Percentiles rank a stretch among this genome's conserved stretches.
Conservation (phyloP, 129 eudicot species). For the Helichrysum umbraculigerum region DNA sequence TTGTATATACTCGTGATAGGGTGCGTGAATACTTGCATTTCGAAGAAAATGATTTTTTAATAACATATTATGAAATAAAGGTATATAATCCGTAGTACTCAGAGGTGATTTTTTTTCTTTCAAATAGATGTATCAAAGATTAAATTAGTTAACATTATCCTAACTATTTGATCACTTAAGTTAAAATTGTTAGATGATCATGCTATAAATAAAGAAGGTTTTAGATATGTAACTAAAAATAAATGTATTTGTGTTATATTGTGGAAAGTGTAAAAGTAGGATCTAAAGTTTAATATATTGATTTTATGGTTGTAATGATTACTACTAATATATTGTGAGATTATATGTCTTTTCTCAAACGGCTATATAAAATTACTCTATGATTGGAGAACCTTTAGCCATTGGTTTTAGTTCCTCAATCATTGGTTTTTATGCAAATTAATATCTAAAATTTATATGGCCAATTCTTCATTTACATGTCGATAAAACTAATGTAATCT, state of each 20-base stretch:
- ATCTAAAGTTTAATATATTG: conserved; percentile 20
- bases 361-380: conserved; percentile 39
- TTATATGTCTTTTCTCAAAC: conserved; percentile 31
- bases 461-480: not conserved
- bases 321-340: conserved; percentile 33
- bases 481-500: not conserved
- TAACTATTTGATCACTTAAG: too few relatives aligned
- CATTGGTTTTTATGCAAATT: conserved; percentile 25
- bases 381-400: conserved; percentile 43
- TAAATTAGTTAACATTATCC: too few relatives aligned
- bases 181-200: too few relatives aligned
- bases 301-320: conserved; percentile 33
- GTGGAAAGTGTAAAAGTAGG: not conserved
- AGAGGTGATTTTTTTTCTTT: too few relatives aligned
- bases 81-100: too few relatives aligned
- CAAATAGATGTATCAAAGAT: too few relatives aligned
- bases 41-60: too few relatives aligned
- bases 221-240: too few relatives aligned
- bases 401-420: conserved; percentile 43
- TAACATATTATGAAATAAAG: too few relatives aligned
- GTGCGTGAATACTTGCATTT: too few relatives aligned
- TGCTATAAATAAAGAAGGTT: too few relatives aligned
- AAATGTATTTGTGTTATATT: not conserved
- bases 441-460: not conserved
- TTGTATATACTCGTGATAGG: too few relatives aligned